Evolutionary conservation across 2,329 filamentous ascomycete genomes (phyloP).

Genomic region (Phialocephala sp.): DNA sequence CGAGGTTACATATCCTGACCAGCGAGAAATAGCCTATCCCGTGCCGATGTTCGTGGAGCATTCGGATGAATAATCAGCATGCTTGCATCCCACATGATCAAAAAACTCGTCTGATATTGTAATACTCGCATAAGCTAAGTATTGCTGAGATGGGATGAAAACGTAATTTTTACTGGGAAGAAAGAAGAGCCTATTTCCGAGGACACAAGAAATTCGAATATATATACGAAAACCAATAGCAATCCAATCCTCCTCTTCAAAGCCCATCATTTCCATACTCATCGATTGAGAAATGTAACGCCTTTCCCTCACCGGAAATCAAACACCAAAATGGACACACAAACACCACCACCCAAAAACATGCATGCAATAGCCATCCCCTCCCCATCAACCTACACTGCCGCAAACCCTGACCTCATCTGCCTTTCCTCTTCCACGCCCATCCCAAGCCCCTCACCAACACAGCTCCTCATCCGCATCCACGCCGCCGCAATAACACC

Average conservation of each 20-base stretch:
- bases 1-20: background rate
- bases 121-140: background rate
- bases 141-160: background rate
- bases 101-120: background rate
- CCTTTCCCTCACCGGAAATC: too few species aligned
- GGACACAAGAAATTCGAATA: background rate
- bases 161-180: background rate
- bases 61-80: background rate
- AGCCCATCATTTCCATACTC: too few species aligned
- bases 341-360: background rate
- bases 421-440: slow-evolving; percentile 8
- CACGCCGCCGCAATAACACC: slow-evolving; percentile 24
- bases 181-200: background rate
- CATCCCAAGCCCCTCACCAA: background rate
- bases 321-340: background rate
- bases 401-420: slow-evolving; percentile 6
- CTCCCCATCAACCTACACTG: slow-evolving; percentile 15
- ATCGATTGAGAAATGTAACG: too few species aligned
- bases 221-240: background rate
- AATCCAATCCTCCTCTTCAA: background rate
- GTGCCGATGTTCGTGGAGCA: background rate
- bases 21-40: background rate
- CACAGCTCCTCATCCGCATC: slow-evolving; percentile 25
- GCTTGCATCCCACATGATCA: background rate
- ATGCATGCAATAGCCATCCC: slow-evolving; percentile 22